Base-by-base conservation (phyloP, 805 yeast genomes). In the Kluyveromyces dobzhanskii region DNA sequence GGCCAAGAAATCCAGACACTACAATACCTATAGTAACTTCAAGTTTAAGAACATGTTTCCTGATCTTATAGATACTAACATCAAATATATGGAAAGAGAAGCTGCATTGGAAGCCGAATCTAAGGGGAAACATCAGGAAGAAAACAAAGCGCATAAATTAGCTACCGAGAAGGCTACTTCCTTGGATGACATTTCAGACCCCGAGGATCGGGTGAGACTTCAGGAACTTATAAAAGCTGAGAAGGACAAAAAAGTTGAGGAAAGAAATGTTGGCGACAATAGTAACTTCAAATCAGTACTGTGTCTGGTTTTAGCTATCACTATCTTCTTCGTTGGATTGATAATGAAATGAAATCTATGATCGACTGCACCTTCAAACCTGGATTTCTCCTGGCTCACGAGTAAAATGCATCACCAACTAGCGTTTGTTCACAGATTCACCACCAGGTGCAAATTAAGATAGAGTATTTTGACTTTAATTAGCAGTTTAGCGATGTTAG, bases 181-280 rank as follows among this genome's bases (percentile, higher is more conserved):
- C 16, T 37, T 65, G 3, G 66, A 68, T 26, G 61, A 64, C 19
- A 73, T 70, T 40, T 46, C 60, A 39, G 85, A 80, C 51, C 80
- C 84, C 0, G 90, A 82, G 51, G 90, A 82, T 57, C 69, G 82
- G 42, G 77, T 81, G 37, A 67, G 79, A 48, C 75, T 72, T 9
- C 56, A 56, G 39, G 53, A 53, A 6, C 41, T 54, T 27, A 48
- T 47, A 23, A 46, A 43, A 35, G 30, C 44, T n/a, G 36, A 43
- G 18, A 43, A 18, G 30, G 30, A 4, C 35, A 37, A 26, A 43
- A 42, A 34, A 21, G 39, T 17, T 33, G 34, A n/a, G 30, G 43
- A 17, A 39, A 43, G 16, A 30, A 44, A 14, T 35, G 19, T 12
- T 14, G 16, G 17, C 27, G 38, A 46, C 5, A 33, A 35, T 9